A percentile compares a stretch with the other conserved stretches of the same genome.
Conservation (phyloP, 306 rosid genomes). For the Hippophae tibetana region DNA sequence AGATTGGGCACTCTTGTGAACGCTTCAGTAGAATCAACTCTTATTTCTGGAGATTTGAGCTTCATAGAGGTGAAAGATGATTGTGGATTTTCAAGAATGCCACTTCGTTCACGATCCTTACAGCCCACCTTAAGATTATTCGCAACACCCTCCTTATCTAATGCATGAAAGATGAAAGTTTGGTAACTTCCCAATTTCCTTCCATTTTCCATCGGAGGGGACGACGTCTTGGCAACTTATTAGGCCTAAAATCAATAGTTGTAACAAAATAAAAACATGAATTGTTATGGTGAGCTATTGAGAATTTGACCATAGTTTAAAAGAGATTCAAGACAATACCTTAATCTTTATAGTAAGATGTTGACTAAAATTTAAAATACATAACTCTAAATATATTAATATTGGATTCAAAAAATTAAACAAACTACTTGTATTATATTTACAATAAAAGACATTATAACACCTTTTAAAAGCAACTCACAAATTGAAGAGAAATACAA, state of each 20-base stretch:
- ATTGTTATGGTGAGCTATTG: slow-evolving; percentile 30
- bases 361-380: no score
- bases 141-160: slow-evolving; percentile 35
- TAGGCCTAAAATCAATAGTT: slow-evolving; percentile 62
- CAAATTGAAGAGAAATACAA: no score
- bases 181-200: slow-evolving; percentile 50
- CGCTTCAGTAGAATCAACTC: slow-evolving; percentile 30
- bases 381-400: no score
- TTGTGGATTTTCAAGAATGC: slow-evolving; percentile 41
- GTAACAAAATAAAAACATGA: slow-evolving; percentile 39
- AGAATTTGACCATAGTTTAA: slow-evolving; percentile 14
- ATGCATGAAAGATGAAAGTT: slow-evolving; percentile 29
- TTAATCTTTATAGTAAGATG: no score
- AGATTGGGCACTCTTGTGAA: slow-evolving; percentile 57
- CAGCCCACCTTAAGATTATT: slow-evolving; percentile 32
- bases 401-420: no score
- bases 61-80: slow-evolving; percentile 31
- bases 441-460: no score
- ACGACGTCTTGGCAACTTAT: slow-evolving; percentile 46
- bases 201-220: slow-evolving; percentile 64
- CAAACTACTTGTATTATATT: no score
- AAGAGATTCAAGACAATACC: no score
- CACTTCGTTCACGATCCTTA: slow-evolving; percentile 54
- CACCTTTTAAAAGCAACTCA: no score
- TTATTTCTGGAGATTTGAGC: slow-evolving; percentile 19